Evolutionary conservation across 768 basidiomycete species (phyloP), one percentile per base, ranked within the genome.

Genomic region (Daedalea quercina): DNA sequence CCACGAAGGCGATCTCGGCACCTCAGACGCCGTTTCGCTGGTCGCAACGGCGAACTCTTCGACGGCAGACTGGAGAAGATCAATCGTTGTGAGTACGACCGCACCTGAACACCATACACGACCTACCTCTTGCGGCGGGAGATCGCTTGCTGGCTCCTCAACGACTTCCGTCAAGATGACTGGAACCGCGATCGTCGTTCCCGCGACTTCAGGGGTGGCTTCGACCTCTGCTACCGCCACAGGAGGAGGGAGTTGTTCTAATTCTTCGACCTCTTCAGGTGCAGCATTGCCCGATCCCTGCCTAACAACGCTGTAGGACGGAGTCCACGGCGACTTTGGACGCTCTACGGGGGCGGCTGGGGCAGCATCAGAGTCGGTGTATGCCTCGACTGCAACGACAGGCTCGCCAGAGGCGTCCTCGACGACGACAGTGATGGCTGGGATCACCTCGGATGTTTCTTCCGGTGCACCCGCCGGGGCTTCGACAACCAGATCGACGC

Each of bases 251-350:
- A 63, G 56, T 54, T 57, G 57, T 35, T 61, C 57, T 15, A 63
- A 47, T 24, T 58, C 52, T 13, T 40, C 56, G 44, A 64, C 52
- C 44, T 62, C 60, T 15, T 56, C 54, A 28, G 44, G 50, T 25
- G 37, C 37, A 15, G 33, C 26, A 20, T 56, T 52, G 34, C 71
- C 71, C 47, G 76, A 57, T 28, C 71, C 73, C 61, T 73, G 73
- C 17, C 52, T 73, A 12, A 69, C 76, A 22, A 80, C 78, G 53
- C 73, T 74, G 70, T 78, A 81, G 1, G 79, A 78, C 7, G 77
- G 73, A 13, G 72, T 74, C 75, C 74, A 79, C 25, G 77, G 76
- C 15, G 76, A 77, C 56, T 76, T 76, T 20, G 76, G 75, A 34
- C 73, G 66, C 46, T 76, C 76, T 13, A 70, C 47, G 20, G 46